Base-by-base conservation (phyloP, 2,329 filamentous ascomycete species). In the Fusarium foetens region DNA sequence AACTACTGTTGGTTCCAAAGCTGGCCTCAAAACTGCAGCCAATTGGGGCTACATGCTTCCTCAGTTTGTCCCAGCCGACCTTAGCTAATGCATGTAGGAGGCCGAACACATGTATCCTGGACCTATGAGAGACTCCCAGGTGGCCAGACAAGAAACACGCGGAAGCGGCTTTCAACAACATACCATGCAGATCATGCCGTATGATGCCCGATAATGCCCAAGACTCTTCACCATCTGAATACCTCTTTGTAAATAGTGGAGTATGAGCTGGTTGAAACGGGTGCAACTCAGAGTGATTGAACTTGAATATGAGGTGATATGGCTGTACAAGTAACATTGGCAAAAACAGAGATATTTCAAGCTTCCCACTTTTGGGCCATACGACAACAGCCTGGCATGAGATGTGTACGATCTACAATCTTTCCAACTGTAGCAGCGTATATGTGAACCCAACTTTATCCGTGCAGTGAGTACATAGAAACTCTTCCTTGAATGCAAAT, bases 401-500 rank as follows among this genome's bases (percentile, higher is more conserved):
- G 0, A 8, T 1, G 5, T 27, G 2, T 5, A 6, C 12, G 1
- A 21, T 27, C 11, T 6, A 59, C 23, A 41, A 6, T 2, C 46
- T 42, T 5, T 53, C 36, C 11, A 59, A 13, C 8, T 59, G 8
- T 1, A 59, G 16, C 3, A 59, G 27, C 11, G 29, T n/a, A 16
- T 42, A 59, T 54, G 46, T 59, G 8, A 59, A 59, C 3, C 57
- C 36, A 27, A 59, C 29, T 4, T 54, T 59, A 11, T 54, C 46
- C n/a, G 9, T 12, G 1, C 27, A 54, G 25, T 54, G 19, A 8
- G 19, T 5, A 6, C 13, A n/a, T 5, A 59, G 7, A 11, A 54
- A 59, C 12, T 42, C 27, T 8, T 19, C 4, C 16, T 54, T 41
- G 4, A 41, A 59, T 5, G 23, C 1, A 3, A 1, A 3, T 1